phyloP scores from a whole-genome alignment of 164 flowering plant genomes.

The Macadamia integrifolia region DNA sequence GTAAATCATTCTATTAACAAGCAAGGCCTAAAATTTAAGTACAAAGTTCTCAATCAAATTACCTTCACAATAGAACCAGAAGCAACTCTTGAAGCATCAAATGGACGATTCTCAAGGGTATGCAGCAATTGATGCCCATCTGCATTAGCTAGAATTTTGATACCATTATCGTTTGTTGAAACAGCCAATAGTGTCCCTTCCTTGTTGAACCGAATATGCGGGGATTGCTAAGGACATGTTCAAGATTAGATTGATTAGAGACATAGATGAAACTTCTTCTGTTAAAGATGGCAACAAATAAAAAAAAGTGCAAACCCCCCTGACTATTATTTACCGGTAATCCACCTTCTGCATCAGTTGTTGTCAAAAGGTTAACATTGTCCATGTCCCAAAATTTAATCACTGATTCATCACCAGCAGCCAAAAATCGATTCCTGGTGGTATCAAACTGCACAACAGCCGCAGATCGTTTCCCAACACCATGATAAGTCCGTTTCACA shows the following conservation, averaged over 20 bases:
- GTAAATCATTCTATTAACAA: conserved; percentile 10
- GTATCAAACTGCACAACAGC: conserved; percentile 71
- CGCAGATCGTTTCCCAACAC: conserved; percentile 46
- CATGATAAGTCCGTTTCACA: conserved; percentile 50
- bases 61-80: conserved; percentile 57
- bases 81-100: conserved; percentile 57
- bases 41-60: conserved; percentile 2
- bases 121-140: conserved; percentile 62
- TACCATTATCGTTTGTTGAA: conserved; percentile 61
- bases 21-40: neutral
- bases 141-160: conserved; percentile 61
- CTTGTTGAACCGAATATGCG: conserved; percentile 65
- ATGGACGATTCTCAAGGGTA: conserved; percentile 46
- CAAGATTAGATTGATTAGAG: conserved; percentile 7
- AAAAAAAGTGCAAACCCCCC: no score
- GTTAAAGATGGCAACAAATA: neutral
- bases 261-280: neutral
- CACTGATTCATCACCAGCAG: conserved; percentile 55
- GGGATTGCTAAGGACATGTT: conserved; percentile 46
- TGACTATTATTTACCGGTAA: conserved; percentile 28
- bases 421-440: conserved; percentile 55
- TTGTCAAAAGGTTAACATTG: conserved; percentile 31
- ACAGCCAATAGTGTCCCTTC: conserved; percentile 71
- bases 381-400: conserved; percentile 71
- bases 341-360: conserved; percentile 51